These are phyloP conservation scores for Podaxis sp. DNA, from an alignment of 768 basidiomycete genomes.

Conservation along the genomic window DNA sequence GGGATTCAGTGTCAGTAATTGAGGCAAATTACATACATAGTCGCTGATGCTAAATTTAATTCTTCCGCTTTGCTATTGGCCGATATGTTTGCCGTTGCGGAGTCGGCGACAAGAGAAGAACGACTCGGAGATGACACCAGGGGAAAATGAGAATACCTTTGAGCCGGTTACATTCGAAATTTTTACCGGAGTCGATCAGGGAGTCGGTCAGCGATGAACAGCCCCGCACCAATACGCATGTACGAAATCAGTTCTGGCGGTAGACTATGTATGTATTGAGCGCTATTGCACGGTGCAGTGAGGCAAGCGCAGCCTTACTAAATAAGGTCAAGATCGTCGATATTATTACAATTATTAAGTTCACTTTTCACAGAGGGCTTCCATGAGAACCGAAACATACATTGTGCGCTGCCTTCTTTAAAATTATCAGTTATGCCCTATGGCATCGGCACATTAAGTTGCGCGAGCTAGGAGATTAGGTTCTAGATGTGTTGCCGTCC, in stretches of 20 bases:
- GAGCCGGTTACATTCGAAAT: background rate
- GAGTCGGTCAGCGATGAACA: background rate
- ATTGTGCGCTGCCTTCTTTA: background rate
- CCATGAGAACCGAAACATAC: background rate
- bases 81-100: background rate
- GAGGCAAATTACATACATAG: background rate
- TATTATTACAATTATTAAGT: background rate
- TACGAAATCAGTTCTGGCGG: background rate
- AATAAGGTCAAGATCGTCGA: conserved; percentile 11
- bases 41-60: background rate
- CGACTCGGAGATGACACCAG: background rate
- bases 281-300: background rate
- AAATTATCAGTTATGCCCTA: background rate
- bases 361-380: background rate
- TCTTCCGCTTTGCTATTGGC: too few relatives aligned
- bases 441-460: conserved; percentile 23
- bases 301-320: background rate
- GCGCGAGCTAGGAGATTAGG: conserved; percentile 31
- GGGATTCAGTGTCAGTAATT: conserved; percentile 32
- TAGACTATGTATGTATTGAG: background rate
- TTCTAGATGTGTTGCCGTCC: conserved; percentile 30
- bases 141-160: background rate
- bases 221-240: background rate
- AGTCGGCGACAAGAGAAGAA: background rate
- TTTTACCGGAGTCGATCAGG: background rate